phyloP scores from a whole-genome alignment of 305 asterid species.

The Rubia occidens region DNA sequence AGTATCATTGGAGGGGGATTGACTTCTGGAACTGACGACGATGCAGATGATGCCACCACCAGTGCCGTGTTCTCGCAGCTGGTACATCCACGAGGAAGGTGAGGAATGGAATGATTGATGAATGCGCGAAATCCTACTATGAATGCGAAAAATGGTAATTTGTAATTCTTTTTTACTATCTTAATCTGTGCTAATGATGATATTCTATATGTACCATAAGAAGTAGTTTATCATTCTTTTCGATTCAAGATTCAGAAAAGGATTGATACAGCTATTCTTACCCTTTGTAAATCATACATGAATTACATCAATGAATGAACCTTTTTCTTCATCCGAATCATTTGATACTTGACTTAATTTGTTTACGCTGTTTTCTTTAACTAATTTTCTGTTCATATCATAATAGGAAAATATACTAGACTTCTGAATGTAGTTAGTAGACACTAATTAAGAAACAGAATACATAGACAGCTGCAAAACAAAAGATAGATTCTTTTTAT shows the following conservation, averaged over 20 bases:
- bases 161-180: constrained; percentile 27
- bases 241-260: constrained; percentile 10
- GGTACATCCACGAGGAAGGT: constrained; percentile 99
- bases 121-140: constrained; percentile 12
- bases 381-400: neutral
- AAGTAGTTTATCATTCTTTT: constrained; percentile 33
- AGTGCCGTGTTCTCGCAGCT: constrained; percentile 99
- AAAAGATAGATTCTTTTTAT: neutral
- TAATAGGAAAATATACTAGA: neutral
- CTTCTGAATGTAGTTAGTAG: neutral
- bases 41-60: constrained; percentile 78
- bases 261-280: constrained; percentile 4
- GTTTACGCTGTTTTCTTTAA: neutral
- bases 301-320: constrained; percentile 11
- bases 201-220: constrained; percentile 24
- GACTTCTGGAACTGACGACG: constrained; percentile 74
- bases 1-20: constrained; percentile 67
- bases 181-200: constrained; percentile 16
- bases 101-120: constrained; percentile 23
- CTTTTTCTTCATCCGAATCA: neutral
- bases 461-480: neutral
- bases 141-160: constrained; percentile 21
- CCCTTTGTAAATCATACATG: constrained; percentile 16
- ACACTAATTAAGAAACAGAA: neutral
- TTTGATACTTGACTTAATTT: neutral